Percentiles rank a stretch among this genome's conserved stretches.
Evolutionary conservation across 768 basidiomycete species (phyloP).

Genomic region (Kwoniella sp.): DNA sequence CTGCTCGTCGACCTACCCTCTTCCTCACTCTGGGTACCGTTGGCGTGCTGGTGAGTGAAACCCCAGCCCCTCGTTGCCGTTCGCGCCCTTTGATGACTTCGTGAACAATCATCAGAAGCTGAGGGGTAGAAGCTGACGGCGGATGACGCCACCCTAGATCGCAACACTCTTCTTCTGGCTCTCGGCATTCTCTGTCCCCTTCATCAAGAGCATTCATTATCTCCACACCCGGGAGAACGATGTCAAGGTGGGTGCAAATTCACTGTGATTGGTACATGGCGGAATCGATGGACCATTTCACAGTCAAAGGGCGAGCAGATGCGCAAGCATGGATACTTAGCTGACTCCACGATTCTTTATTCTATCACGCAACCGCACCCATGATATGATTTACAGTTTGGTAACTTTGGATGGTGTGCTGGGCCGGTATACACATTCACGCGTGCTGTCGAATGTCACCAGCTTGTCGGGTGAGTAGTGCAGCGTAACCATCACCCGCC

Average conservation of each 20-base stretch:
- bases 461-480: conserved; percentile 40
- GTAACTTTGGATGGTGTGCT: conserved; percentile 49
- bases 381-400: conserved; percentile 31
- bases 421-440: not conserved
- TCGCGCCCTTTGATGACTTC: too few relatives aligned
- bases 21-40: conserved; percentile 40
- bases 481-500: too few relatives aligned
- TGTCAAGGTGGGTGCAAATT: conserved; percentile 30
- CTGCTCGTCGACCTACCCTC: conserved; percentile 21
- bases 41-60: conserved; percentile 42
- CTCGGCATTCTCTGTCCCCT: conserved; percentile 46
- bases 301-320: not conserved
- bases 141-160: too few relatives aligned
- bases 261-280: too few relatives aligned
- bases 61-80: too few relatives aligned
- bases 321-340: not conserved
- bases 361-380: not conserved
- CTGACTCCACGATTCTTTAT: too few relatives aligned
- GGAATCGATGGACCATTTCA: too few relatives aligned
- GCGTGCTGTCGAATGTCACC: conserved; percentile 12
- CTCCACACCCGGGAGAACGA: conserved; percentile 34
- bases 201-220: conserved; percentile 47
- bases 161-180: conserved; percentile 53
- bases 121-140: too few relatives aligned
- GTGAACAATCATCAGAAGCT: not conserved